These are phyloP conservation scores for Nitzschia sp. DNA, from an alignment of 108 stramenopile genomes.

Conservation along the genomic window DNA sequence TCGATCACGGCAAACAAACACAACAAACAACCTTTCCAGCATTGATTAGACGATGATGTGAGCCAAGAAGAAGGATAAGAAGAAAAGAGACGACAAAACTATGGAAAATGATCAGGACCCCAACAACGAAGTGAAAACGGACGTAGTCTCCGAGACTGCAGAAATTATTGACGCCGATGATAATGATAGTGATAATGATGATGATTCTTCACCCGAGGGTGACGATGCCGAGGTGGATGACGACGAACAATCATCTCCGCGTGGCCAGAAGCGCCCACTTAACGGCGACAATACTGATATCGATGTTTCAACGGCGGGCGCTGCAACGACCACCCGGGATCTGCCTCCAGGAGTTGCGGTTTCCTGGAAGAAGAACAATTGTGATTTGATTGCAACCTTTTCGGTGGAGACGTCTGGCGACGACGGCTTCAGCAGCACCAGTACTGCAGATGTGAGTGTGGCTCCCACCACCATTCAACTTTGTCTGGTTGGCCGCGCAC, in stretches of 20 bases:
- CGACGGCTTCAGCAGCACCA: too few relatives aligned
- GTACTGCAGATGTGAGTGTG: neutral
- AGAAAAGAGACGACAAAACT: neutral
- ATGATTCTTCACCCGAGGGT: neutral
- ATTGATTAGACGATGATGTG: neutral
- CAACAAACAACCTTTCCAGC: too few relatives aligned
- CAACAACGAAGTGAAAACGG: too few relatives aligned
- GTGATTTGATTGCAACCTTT: neutral
- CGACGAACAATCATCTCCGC: neutral
- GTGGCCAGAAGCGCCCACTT: neutral
- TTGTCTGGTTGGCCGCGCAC: slow-evolving; percentile 41
- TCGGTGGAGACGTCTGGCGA: neutral
- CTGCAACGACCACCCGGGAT: neutral
- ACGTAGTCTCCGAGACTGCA: neutral
- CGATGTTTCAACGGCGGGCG: neutral
- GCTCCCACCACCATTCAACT: slow-evolving; percentile 6
- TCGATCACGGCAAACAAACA: too few relatives aligned
- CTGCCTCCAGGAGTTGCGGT: slow-evolving; percentile 15
- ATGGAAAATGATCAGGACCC: too few relatives aligned
- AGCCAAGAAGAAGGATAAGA: neutral
- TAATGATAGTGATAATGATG: too few relatives aligned
- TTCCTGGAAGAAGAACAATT: slow-evolving; percentile 7
- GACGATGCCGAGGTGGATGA: neutral
- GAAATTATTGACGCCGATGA: neutral
- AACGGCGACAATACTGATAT: neutral